phyloP scores from a whole-genome alignment of 208 protist genomes.

The Acanthamoeba rhysodes region DNA sequence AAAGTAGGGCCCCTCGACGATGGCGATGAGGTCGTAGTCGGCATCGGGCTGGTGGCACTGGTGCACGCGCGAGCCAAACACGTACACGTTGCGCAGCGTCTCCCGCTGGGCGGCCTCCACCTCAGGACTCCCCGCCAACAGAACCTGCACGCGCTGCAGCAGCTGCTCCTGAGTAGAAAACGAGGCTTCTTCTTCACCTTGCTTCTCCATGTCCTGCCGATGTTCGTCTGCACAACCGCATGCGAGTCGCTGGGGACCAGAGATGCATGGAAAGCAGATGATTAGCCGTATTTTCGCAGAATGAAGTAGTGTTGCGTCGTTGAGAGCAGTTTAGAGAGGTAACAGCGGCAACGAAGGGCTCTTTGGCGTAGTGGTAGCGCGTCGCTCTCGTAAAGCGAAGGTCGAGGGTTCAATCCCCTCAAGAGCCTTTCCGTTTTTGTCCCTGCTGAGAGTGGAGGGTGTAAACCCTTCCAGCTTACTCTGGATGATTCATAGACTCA shows the following conservation, averaged over 20 bases:
- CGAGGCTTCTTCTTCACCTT: not conserved
- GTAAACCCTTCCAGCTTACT: no score
- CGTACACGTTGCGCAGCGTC: not conserved
- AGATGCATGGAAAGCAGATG: no score
- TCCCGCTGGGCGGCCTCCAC: not conserved
- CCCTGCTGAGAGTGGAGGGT: no score
- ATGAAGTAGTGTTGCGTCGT: no score
- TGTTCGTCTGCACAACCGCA: not conserved
- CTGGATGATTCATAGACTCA: no score
- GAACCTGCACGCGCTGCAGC: not conserved
- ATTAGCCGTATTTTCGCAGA: no score
- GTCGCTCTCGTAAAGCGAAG: not conserved
- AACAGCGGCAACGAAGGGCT: not conserved
- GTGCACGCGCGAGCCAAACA: conserved; percentile 45
- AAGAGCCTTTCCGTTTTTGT: not conserved
- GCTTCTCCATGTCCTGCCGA: not conserved
- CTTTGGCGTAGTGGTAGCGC: not conserved
- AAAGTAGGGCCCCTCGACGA: conserved; percentile 31
- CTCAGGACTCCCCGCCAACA: not conserved
- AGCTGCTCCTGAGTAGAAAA: not conserved
- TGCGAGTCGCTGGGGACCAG: no score
- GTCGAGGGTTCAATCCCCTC: not conserved
- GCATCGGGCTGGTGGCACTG: not conserved
- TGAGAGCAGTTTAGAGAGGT: no score
- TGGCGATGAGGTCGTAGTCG: conserved; percentile 59